Evolutionary conservation across 2,329 filamentous ascomycete species (phyloP).

Genomic region (Penicillium hordei): DNA sequence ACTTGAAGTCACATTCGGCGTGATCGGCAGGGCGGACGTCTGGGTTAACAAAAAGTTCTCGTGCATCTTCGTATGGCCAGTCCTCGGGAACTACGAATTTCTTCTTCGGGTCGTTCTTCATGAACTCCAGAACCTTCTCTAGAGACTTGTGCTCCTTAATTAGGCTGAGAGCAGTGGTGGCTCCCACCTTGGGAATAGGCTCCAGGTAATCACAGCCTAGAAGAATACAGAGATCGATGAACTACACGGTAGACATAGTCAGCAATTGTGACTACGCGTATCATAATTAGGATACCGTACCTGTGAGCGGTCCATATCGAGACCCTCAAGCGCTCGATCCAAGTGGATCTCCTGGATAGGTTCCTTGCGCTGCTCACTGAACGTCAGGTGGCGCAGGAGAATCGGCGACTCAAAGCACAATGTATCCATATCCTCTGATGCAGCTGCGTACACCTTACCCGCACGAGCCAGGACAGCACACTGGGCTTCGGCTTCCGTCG

Average conservation of each 20-base stretch:
- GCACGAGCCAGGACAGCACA: conserved; percentile 86
- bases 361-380: conserved; percentile 95
- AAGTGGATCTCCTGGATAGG: conserved; percentile 94
- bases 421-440: conserved; percentile 98
- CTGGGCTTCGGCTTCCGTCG: conserved; percentile 95
- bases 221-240: conserved; percentile 96
- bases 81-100: conserved; percentile 90
- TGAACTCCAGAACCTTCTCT: conserved; percentile 79
- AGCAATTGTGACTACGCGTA: conserved; percentile 15
- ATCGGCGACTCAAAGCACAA: conserved; percentile 93
- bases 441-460: conserved; percentile 94
- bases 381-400: conserved; percentile 86
- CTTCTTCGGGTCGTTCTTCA: conserved; percentile 72
- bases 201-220: conserved; percentile 98
- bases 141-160: conserved; percentile 89
- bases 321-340: conserved; percentile 78
- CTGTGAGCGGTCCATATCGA: conserved; percentile 84
- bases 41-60: conserved; percentile 86
- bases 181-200: conserved; percentile 90
- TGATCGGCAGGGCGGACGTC: conserved; percentile 83
- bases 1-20: conserved; percentile 92
- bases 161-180: conserved; percentile 85
- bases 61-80: conserved; percentile 92
- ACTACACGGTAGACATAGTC: conserved; percentile 53
- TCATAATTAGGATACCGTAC: conserved; percentile 45